These are phyloP conservation scores for Parathielavia appendiculata DNA, from an alignment of 495 filamentous ascomycete species.

Conservation along the genomic window DNA sequence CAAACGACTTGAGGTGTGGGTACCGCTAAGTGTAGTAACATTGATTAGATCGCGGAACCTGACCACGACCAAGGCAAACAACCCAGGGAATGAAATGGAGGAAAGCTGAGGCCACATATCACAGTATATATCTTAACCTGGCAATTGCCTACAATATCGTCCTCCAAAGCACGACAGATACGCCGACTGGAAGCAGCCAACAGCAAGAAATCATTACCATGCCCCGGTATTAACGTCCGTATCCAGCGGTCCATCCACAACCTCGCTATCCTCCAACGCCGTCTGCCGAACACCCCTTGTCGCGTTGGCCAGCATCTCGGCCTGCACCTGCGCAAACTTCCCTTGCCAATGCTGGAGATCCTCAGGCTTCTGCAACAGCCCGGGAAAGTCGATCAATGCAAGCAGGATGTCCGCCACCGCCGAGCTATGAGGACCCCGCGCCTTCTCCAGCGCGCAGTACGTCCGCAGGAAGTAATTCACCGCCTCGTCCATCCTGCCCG, in stretches of 20 bases:
- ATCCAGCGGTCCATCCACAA: slow-evolving; percentile 11
- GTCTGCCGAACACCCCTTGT: not conserved
- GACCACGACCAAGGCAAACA: too few species aligned
- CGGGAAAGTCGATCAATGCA: slow-evolving; percentile 10
- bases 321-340: slow-evolving; percentile 8
- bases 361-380: slow-evolving; percentile 3
- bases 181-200: too few species aligned
- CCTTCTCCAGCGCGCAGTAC: slow-evolving; percentile 8
- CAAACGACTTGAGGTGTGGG: too few species aligned
- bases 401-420: slow-evolving; percentile 10
- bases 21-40: too few species aligned
- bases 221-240: slow-evolving; percentile 9
- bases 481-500: slow-evolving; percentile 6
- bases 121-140: too few species aligned
- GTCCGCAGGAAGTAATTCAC: slow-evolving; percentile 15
- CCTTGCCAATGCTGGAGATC: not conserved
- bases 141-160: too few species aligned
- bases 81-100: too few species aligned
- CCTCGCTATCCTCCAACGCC: not conserved
- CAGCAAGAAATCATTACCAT: slow-evolving; percentile 2
- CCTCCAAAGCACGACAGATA: too few species aligned
- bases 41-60: too few species aligned
- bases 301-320: not conserved
- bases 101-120: too few species aligned
- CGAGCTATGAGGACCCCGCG: not conserved